These are phyloP conservation scores for Bidens hawaiensis DNA, from an alignment of 140 eudicot genomes.

Conservation along the genomic window DNA sequence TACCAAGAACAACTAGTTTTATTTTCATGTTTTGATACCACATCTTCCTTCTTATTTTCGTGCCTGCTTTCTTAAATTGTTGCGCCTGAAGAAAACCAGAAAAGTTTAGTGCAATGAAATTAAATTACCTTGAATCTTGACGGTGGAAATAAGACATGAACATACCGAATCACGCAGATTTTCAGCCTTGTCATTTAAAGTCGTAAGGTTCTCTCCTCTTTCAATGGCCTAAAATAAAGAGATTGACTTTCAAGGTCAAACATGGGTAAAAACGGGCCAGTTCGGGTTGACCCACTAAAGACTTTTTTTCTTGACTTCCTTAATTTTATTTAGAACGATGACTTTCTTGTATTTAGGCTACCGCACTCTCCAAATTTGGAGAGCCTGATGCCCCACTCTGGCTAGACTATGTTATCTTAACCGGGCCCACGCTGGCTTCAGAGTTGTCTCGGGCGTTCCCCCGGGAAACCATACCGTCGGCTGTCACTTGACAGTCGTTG, in stretches of 20 bases:
- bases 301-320: neutral
- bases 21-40: conserved; percentile 87
- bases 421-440: too few relatives aligned
- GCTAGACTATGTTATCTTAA: too few relatives aligned
- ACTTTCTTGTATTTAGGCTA: too few relatives aligned
- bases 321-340: too few relatives aligned
- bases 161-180: conserved; percentile 69
- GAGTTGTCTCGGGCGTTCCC: too few relatives aligned
- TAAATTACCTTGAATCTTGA: neutral
- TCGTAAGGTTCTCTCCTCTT: conserved; percentile 67
- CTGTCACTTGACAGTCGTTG: too few relatives aligned
- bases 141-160: conserved; percentile 1
- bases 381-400: too few relatives aligned
- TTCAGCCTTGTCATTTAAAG: conserved; percentile 60
- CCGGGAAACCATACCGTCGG: too few relatives aligned
- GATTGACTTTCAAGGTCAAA: conserved; percentile 4
- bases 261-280: neutral
- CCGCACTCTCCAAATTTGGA: too few relatives aligned
- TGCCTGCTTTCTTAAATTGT: conserved; percentile 48
- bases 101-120: neutral
- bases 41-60: conserved; percentile 64
- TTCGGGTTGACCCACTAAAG: neutral
- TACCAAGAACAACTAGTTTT: conserved; percentile 72
- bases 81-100: conserved; percentile 40
- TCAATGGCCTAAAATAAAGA: conserved; percentile 56